Percentiles rank a stretch among this genome's conserved stretches.
Evolutionary conservation across 345 rosid genomes (phyloP).

Genomic region (Cardamine chenopodiifolia): DNA sequence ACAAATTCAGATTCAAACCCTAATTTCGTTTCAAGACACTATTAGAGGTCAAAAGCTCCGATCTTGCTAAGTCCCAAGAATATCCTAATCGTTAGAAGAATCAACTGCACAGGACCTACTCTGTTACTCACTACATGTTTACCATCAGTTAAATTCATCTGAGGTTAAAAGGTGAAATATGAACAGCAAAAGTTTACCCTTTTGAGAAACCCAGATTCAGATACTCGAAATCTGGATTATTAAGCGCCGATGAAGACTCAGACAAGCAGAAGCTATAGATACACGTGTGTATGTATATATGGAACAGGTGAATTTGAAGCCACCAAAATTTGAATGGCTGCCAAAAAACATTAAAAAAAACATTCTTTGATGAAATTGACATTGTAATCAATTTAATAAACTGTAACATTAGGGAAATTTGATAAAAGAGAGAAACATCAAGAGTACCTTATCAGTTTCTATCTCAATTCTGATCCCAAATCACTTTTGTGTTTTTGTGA

Average conservation of each 20-base stretch:
- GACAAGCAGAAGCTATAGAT: constrained; percentile 13
- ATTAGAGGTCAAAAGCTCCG: not conserved
- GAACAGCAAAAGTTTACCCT: constrained; percentile 24
- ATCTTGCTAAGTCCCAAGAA: not conserved
- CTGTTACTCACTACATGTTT: not conserved
- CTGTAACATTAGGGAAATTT: not conserved
- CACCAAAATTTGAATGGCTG: constrained; percentile 66
- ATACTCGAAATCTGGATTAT: not conserved
- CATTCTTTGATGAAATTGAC: not conserved
- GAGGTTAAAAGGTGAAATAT: not conserved
- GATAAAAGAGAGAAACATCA: constrained; percentile 3
- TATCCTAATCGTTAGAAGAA: not conserved
- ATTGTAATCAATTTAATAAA: not conserved
- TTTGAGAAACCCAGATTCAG: constrained; percentile 22
- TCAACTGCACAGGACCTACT: not conserved
- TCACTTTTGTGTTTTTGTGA: not conserved
- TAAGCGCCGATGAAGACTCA: not conserved
- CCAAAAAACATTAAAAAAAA: constrained; percentile 32
- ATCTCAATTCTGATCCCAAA: constrained; percentile 1
- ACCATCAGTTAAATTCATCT: not conserved
- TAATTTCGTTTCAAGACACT: not conserved
- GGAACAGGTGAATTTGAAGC: constrained; percentile 42
- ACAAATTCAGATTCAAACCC: constrained; percentile 2
- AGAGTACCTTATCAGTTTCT: constrained; percentile 21
- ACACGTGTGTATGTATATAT: not conserved